Evolutionary conservation across 805 yeast genomes (phyloP).

Genomic region (Saturnispora besseyi): DNA sequence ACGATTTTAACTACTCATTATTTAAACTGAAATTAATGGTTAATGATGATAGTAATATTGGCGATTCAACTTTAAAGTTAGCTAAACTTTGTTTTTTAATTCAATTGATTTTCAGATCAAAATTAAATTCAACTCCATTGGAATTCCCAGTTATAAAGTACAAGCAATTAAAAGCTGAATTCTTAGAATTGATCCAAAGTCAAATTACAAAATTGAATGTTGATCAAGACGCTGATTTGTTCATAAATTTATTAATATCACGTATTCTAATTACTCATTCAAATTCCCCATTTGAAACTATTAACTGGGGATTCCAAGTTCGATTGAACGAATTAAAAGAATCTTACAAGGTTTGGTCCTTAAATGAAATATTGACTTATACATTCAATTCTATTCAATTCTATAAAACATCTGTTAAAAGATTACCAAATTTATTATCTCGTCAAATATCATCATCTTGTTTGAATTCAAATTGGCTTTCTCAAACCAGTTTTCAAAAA

Average conservation of each 20-base stretch:
- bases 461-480: constrained; percentile 22
- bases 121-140: constrained; percentile 8
- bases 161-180: constrained; percentile 13
- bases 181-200: constrained; percentile 15
- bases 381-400: constrained; percentile 25
- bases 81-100: constrained; percentile 22
- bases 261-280: constrained; percentile 16
- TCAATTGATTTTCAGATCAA: constrained; percentile 16
- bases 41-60: background rate
- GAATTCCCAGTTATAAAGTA: constrained; percentile 16
- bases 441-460: background rate
- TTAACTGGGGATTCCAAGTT: constrained; percentile 19
- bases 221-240: constrained; percentile 26
- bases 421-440: constrained; percentile 15
- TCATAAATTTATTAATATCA: constrained; percentile 20
- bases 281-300: constrained; percentile 15
- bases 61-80: constrained; percentile 14
- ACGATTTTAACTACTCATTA: constrained; percentile 19
- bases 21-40: constrained; percentile 10
- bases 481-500: constrained; percentile 19
- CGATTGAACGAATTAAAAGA: constrained; percentile 16
- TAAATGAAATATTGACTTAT: constrained; percentile 22
- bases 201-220: constrained; percentile 16
- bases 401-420: constrained; percentile 17
- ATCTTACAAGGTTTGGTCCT: constrained; percentile 11